Conservation (phyloP, 1,139 yeast genomes). For the Sugiyamaella novakii region DNA sequence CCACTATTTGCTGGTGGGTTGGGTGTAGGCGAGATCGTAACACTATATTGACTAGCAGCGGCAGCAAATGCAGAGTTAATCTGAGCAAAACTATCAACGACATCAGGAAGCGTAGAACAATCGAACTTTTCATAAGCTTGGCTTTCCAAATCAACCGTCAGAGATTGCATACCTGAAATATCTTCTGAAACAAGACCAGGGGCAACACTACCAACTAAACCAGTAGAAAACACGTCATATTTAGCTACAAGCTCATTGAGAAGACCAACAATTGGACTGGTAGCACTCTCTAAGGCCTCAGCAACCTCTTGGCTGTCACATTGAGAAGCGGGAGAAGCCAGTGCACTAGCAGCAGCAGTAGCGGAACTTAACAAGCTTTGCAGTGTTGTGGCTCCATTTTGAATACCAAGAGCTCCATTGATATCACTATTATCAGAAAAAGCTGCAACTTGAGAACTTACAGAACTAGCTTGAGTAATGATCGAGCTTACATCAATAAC, state of each 20-base stretch:
- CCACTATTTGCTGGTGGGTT: slow-evolving; percentile 4
- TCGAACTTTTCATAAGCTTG: slow-evolving; percentile 18
- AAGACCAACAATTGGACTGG: slow-evolving; percentile 12
- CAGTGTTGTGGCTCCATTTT: slow-evolving; percentile 11
- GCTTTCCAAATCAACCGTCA: slow-evolving; percentile 17
- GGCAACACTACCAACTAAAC: slow-evolving; percentile 13
- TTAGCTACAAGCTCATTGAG: slow-evolving; percentile 11
- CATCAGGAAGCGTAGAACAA: slow-evolving; percentile 11
- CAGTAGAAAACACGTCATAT: slow-evolving; percentile 2
- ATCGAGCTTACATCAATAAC: not conserved
- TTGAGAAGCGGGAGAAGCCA: slow-evolving; percentile 12
- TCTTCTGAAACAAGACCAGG: slow-evolving; percentile 8
- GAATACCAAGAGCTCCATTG: slow-evolving; percentile 16
- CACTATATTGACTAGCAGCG: slow-evolving; percentile 17
- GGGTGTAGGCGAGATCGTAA: slow-evolving; percentile 12
- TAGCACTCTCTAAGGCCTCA: slow-evolving; percentile 9
- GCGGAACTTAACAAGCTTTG: slow-evolving; percentile 11
- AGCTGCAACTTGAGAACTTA: slow-evolving; percentile 6
- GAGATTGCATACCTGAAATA: slow-evolving; percentile 18
- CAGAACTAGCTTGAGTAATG: slow-evolving; percentile 2
- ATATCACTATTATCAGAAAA: slow-evolving; percentile 6
- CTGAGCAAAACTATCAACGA: slow-evolving; percentile 9
- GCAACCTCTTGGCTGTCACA: slow-evolving; percentile 18
- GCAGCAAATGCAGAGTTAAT: slow-evolving; percentile 19
- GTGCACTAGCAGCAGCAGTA: slow-evolving; percentile 19